Evolutionary conservation across 2,329 filamentous ascomycete species (phyloP).

Genomic region (Verticillium longisporum): DNA sequence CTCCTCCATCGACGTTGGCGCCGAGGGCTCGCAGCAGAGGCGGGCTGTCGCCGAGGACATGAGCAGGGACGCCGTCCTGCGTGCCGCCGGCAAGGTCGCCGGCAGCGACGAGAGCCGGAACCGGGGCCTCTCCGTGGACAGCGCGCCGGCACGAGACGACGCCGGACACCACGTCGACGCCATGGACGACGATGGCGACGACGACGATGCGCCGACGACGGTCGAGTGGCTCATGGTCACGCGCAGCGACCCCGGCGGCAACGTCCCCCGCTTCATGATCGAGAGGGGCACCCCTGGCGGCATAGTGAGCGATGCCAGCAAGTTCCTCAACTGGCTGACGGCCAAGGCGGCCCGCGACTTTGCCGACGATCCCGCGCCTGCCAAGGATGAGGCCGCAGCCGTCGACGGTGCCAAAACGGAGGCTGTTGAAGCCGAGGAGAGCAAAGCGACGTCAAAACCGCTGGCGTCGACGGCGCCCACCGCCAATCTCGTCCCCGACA

Average conservation of each 20-base stretch:
- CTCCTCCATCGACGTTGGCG: constrained; percentile 36
- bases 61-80: constrained; percentile 33
- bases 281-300: constrained; percentile 78
- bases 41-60: constrained; percentile 18
- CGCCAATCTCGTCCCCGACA: constrained; percentile 17
- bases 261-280: constrained; percentile 85
- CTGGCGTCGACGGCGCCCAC: constrained; percentile 22
- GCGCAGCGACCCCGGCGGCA: constrained; percentile 80
- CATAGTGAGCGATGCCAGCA: constrained; percentile 71
- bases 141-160: constrained; percentile 15
- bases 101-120: constrained; percentile 22
- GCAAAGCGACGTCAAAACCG: constrained; percentile 17
- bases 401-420: constrained; percentile 13
- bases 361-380: constrained; percentile 8
- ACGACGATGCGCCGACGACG: constrained; percentile 29
- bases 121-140: background rate
- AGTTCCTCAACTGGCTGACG: constrained; percentile 71
- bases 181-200: constrained; percentile 3
- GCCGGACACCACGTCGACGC: constrained; percentile 18
- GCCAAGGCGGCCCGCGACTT: constrained; percentile 30
- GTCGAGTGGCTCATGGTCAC: constrained; percentile 94
- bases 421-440: constrained; percentile 20
- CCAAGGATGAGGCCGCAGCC: constrained; percentile 7
- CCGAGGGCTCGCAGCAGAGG: constrained; percentile 21
- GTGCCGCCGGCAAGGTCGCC: constrained; percentile 16